Percentiles rank a stretch among this genome's conserved stretches.
phyloP scores from a whole-genome alignment of 1,139 yeast species.

The Saccharomycopsis hybrid region DNA sequence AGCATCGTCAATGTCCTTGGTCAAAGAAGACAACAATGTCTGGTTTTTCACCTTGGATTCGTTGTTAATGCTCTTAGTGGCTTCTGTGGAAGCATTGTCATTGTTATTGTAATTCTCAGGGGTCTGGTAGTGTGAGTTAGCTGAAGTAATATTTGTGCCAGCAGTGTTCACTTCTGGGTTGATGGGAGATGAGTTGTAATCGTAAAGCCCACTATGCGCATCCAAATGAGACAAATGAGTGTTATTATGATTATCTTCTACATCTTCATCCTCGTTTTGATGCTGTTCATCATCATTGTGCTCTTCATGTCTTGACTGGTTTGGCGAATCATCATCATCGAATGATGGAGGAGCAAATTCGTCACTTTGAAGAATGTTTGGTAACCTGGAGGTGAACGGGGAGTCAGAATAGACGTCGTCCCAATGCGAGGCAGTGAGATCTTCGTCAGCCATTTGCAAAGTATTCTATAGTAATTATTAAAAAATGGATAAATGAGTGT shows the following conservation, averaged over 20 bases:
- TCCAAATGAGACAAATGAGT: not conserved
- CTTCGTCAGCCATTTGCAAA: slow-evolving; percentile 14
- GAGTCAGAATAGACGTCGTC: slow-evolving; percentile 15
- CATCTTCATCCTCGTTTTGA: slow-evolving; percentile 11
- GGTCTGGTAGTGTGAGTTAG: not conserved
- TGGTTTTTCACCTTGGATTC: slow-evolving; percentile 23
- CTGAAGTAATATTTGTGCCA: not conserved
- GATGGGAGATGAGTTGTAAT: slow-evolving; percentile 8
- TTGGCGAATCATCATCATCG: slow-evolving; percentile 16
- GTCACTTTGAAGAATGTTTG: slow-evolving; percentile 19
- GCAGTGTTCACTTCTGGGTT: not conserved
- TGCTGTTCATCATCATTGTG: slow-evolving; percentile 2
- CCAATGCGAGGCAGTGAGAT: slow-evolving; percentile 20
- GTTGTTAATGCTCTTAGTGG: slow-evolving; percentile 12
- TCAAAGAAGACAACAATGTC: slow-evolving; percentile 29
- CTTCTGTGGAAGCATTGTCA: slow-evolving; percentile 15
- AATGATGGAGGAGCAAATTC: slow-evolving; percentile 21
- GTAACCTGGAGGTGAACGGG: slow-evolving; percentile 13
- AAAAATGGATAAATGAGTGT: too few relatives aligned
- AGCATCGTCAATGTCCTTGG: slow-evolving; percentile 23
- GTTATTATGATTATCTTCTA: slow-evolving; percentile 1
- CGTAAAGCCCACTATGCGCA: not conserved
- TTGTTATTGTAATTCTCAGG: not conserved
- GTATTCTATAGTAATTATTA: too few relatives aligned
- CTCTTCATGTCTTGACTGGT: not conserved